Evolutionary conservation across 1,284 basidiomycete genomes (phyloP).

Genomic region (Inonotus hispidus): DNA sequence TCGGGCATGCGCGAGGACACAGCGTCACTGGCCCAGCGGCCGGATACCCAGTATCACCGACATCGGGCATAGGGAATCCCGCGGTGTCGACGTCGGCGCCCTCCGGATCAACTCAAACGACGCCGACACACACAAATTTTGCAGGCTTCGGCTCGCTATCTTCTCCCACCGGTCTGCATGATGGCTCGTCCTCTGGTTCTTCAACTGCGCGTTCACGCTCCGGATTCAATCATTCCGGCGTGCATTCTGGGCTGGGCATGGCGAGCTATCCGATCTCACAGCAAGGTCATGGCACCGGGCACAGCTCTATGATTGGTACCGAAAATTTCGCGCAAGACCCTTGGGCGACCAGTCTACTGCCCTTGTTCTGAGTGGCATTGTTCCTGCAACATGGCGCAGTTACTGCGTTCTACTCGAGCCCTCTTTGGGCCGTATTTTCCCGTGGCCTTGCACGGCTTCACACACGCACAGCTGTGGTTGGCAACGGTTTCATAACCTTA

Average conservation of each 20-base stretch:
- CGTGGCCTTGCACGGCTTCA: background rate
- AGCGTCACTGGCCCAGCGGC: background rate
- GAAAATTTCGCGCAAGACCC: constrained; percentile 1
- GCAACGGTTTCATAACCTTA: constrained; percentile 1
- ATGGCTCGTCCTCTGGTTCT: constrained; percentile 6
- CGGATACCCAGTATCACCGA: constrained; percentile 5
- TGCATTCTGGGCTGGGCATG: background rate
- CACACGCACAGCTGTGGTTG: background rate
- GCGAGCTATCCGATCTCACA: background rate
- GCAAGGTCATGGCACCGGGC: background rate
- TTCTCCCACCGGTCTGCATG: background rate
- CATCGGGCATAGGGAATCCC: background rate
- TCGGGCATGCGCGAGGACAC: constrained; percentile 8
- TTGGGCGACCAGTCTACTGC: constrained; percentile 9
- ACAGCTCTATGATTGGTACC: background rate
- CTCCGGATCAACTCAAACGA: constrained; percentile 6
- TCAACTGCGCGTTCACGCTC: constrained; percentile 2
- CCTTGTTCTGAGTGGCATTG: constrained; percentile 19
- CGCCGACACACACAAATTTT: constrained; percentile 9
- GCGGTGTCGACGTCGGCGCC: background rate
- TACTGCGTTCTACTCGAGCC: constrained; percentile 4
- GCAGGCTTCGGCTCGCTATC: background rate
- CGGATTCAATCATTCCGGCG: background rate
- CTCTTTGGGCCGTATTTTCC: background rate
- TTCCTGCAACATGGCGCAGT: constrained; percentile 9